Evolutionary conservation across 2,329 filamentous ascomycete species (phyloP).

Genomic region (Sporothrix protearum): DNA sequence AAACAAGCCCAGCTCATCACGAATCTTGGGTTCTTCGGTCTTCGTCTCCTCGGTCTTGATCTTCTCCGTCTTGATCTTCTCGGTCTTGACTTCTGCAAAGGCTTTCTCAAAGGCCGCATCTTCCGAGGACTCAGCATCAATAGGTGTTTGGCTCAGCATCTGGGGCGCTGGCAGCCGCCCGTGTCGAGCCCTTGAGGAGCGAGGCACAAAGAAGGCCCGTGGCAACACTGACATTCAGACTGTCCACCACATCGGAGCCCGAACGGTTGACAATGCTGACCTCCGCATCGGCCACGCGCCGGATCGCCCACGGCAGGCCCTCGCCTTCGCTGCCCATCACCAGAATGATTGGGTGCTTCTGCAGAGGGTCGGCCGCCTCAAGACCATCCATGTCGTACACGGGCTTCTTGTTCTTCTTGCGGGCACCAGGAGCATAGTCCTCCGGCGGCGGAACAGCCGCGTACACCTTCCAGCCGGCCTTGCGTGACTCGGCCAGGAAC

Average conservation of each 20-base stretch:
- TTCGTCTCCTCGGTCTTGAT: background rate
- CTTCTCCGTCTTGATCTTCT: background rate
- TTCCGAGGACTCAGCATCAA: background rate
- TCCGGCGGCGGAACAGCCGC: slow-evolving; percentile 60
- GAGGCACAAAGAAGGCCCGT: slow-evolving; percentile 70
- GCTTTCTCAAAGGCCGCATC: no score
- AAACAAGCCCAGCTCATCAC: slow-evolving; percentile 6
- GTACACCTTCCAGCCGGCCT: slow-evolving; percentile 77
- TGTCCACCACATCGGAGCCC: slow-evolving; percentile 65
- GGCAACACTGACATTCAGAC: slow-evolving; percentile 89
- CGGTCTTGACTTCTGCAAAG: background rate
- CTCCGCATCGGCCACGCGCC: slow-evolving; percentile 62
- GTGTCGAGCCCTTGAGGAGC: slow-evolving; percentile 51
- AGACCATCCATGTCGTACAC: slow-evolving; percentile 50
- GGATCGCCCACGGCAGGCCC: slow-evolving; percentile 64
- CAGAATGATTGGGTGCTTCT: slow-evolving; percentile 65
- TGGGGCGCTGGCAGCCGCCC: background rate
- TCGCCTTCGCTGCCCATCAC: slow-evolving; percentile 80
- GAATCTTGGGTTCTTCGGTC: background rate
- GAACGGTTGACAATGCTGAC: slow-evolving; percentile 60
- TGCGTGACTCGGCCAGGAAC: slow-evolving; percentile 66
- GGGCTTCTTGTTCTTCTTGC: slow-evolving; percentile 31
- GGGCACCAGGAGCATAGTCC: slow-evolving; percentile 22
- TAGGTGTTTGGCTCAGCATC: background rate
- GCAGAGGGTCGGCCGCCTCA: slow-evolving; percentile 51